These are phyloP conservation scores for Tetracladium maxilliforme DNA, from an alignment of 2,329 filamentous ascomycete genomes.

Conservation along the genomic window DNA sequence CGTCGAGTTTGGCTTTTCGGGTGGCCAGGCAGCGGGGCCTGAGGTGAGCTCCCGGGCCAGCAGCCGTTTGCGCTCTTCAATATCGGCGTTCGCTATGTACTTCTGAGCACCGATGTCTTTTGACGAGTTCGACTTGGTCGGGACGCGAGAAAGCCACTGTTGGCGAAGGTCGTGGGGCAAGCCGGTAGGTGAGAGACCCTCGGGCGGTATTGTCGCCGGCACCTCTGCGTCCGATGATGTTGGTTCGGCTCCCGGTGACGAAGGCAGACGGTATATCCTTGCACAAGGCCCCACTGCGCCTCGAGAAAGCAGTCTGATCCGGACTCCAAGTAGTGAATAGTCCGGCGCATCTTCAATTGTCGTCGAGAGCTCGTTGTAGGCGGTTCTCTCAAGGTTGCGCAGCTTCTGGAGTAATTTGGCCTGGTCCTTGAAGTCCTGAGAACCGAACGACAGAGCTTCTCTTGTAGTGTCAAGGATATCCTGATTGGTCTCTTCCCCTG, in stretches of 20 bases:
- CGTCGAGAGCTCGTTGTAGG: no score
- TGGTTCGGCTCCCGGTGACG: conserved; percentile 5
- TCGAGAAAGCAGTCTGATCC: conserved; percentile 50
- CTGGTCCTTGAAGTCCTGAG: no score
- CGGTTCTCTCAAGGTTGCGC: no score
- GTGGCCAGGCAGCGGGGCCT: conserved; percentile 2
- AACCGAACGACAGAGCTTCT: no score
- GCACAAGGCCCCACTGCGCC: conserved; percentile 61
- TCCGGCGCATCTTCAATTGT: no score
- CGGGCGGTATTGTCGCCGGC: conserved; percentile 24
- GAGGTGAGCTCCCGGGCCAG: no score
- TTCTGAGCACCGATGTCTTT: conserved; percentile 3
- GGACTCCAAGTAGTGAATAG: conserved; percentile 40
- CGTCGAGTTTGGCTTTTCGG: no score
- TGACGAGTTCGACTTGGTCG: conserved; percentile 5
- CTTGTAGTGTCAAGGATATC: conserved; percentile 2
- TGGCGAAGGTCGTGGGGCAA: conserved; percentile 36
- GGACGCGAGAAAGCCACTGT: conserved; percentile 55
- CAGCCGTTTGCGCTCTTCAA: no score
- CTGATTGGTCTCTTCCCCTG: conserved; percentile 2
- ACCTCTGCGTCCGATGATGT: conserved; percentile 21
- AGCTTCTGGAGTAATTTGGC: no score
- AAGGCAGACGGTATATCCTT: conserved; percentile 76
- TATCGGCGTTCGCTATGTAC: conserved; percentile 7
- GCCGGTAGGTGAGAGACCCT: conserved; percentile 2